Evolutionary conservation across 768 basidiomycete species (phyloP), one percentile per base, ranked within the genome.

Genomic region (Cubamyces lactineus): DNA sequence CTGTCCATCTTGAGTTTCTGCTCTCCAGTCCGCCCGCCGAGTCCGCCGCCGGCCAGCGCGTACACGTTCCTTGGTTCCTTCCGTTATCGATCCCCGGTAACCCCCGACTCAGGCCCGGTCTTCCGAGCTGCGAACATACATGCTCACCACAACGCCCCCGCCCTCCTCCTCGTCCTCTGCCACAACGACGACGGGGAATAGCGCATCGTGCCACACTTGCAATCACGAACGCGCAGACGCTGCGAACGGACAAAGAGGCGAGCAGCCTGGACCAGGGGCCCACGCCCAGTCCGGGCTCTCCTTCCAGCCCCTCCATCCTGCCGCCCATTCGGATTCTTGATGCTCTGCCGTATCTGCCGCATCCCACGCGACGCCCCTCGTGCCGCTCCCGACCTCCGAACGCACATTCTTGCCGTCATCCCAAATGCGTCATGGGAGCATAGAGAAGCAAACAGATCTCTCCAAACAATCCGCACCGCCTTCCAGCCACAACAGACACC

Each of bases 81-180:
- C 62, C 55, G 48, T 58, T 63, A 63, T 63, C 62, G 62, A 63
- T 63, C 52, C n/a, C 62, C 62, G 53, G 26, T 2, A 50, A 39
- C 53, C 39, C 62, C 62, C 62, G 62, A 30, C 48, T 42, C 53
- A 53, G 53, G 53, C 23, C 53, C 53, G 53, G 41, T 43, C 53
- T 21, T 52, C 59, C 52, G 24, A 26, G 17, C 40, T 28, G 12
- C 48, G 47, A 23, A 38, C 45, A 19, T 21, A 15, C 19, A 5
- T n/a, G 5, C 11, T 12, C 40, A 21, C 12, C 6, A 19, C 53
- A 7, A 40, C 55, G 45, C 16, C 5, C 55, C n/a, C 60, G 34
- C 21, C 47, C 43, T 28, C 59, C 12, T 13, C 6, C 49, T 15
- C 46, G 52, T 26, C 42, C 23, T 41, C 30, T 17, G 41, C 42